Percentiles rank a stretch among this genome's conserved stretches.
Conservation (phyloP, 192 early-diverging fungal genomes). For the Coemansia sp. region DNA sequence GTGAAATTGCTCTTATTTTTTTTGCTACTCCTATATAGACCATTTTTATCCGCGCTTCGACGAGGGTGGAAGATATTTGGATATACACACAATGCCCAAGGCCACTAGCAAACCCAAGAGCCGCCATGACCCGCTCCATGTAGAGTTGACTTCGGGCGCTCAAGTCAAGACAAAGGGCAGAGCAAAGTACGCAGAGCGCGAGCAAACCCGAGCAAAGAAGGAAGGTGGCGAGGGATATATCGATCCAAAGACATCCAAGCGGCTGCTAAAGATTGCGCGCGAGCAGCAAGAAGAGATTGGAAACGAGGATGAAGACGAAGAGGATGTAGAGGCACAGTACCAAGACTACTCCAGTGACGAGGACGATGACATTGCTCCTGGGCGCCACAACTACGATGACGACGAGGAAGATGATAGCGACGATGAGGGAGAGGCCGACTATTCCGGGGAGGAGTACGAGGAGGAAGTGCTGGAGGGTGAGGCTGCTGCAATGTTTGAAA, state of each 20-base stretch:
- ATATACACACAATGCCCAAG: conserved; percentile 29
- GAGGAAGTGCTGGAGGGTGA: conserved; percentile 74
- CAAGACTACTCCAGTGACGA: conserved; percentile 29
- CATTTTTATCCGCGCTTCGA: conserved; percentile 2
- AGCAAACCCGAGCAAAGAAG: conserved; percentile 56
- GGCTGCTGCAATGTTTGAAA: conserved; percentile 82
- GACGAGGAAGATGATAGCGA: conserved; percentile 13
- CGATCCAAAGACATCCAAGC: conserved; percentile 88
- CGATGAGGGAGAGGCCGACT: conserved; percentile 66
- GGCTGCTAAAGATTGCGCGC: conserved; percentile 83
- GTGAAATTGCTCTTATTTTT: neutral
- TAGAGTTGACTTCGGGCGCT: conserved; percentile 67
- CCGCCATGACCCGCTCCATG: conserved; percentile 86
- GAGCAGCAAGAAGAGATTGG: conserved; percentile 89
- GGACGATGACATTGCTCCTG: neutral
- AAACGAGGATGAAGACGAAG: conserved; percentile 59
- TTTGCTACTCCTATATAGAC: neutral
- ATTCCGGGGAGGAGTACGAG: conserved; percentile 67
- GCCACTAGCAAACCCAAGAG: conserved; percentile 33
- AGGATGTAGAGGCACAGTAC: conserved; percentile 32
- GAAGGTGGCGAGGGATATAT: conserved; percentile 54
- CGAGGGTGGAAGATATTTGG: neutral
- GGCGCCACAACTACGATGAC: conserved; percentile 2
- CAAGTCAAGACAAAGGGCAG: conserved; percentile 56
- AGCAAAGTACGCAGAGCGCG: conserved; percentile 61